A percentile compares a stretch with the other conserved stretches of the same genome.
phyloP scores from a whole-genome alignment of 352 stramenopile species.

The Pythium phragmitis region DNA sequence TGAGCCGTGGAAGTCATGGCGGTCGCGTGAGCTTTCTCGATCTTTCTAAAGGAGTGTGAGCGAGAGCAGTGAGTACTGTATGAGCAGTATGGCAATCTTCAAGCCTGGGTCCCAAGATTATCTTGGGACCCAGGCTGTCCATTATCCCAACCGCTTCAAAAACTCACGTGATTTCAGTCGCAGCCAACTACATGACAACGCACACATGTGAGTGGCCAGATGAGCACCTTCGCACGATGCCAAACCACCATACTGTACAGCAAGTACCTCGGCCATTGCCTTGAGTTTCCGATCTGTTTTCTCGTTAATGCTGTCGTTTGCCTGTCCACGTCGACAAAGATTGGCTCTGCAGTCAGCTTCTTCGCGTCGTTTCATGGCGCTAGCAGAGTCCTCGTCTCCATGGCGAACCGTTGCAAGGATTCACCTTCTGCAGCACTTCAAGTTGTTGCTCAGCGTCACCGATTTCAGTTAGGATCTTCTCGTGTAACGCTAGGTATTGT shows the following conservation, averaged over 20 bases:
- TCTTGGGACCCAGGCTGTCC: no score
- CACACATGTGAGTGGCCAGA: not conserved
- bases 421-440: constrained; percentile 27
- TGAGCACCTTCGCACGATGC: not conserved
- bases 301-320: constrained; percentile 32
- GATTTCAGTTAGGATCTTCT: constrained; percentile 30
- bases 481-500: constrained; percentile 28
- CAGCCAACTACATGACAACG: constrained; percentile 23
- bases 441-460: constrained; percentile 28
- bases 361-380: not conserved
- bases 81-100: no score
- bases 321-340: constrained; percentile 10
- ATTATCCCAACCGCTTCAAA: not conserved
- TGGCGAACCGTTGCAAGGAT: constrained; percentile 13
- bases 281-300: constrained; percentile 28
- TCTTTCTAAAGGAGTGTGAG: constrained; percentile 13
- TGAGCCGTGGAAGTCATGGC: constrained; percentile 26
- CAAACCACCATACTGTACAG: not conserved
- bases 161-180: constrained; percentile 29
- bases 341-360: constrained; percentile 1
- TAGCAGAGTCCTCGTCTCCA: not conserved
- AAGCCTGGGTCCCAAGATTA: no score
- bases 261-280: constrained; percentile 24
- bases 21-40: constrained; percentile 22
- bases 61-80: no score